phyloP scores from a whole-genome alignment of 1,284 basidiomycete species.

The Kwoniella shivajii region DNA sequence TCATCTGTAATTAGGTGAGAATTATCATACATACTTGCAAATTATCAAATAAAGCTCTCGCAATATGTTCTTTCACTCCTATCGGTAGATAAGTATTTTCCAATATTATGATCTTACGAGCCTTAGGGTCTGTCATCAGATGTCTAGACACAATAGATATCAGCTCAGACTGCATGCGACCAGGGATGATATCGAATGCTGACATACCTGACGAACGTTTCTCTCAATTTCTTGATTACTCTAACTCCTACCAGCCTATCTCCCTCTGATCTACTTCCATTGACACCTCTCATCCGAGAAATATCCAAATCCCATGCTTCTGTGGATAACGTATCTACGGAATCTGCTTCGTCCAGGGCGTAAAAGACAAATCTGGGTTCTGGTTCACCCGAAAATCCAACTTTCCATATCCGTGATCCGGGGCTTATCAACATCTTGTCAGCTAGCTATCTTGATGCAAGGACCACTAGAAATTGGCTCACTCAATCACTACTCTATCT shows the following conservation, averaged over 20 bases:
- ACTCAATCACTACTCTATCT: constrained; percentile 56
- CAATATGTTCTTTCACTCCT: constrained; percentile 83
- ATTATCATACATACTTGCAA: constrained; percentile 74
- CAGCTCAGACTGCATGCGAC: background rate
- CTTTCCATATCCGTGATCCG: constrained; percentile 55
- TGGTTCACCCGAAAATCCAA: constrained; percentile 55
- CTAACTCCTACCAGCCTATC: constrained; percentile 68
- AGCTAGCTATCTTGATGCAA: background rate
- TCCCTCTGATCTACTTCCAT: constrained; percentile 64
- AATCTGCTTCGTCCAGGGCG: constrained; percentile 9
- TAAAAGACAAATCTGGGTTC: constrained; percentile 52
- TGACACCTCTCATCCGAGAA: constrained; percentile 21
- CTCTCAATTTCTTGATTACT: constrained; percentile 68
- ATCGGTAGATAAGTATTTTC: constrained; percentile 86
- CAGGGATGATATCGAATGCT: background rate
- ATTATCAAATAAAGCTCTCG: constrained; percentile 84
- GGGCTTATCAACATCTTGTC: constrained; percentile 35
- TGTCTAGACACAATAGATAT: constrained; percentile 61
- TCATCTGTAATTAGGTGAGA: background rate
- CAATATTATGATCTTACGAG: constrained; percentile 86
- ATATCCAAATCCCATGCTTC: constrained; percentile 51
- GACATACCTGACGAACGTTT: constrained; percentile 81
- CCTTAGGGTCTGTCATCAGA: constrained; percentile 87
- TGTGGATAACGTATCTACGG: constrained; percentile 3
- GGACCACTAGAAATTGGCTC: constrained; percentile 6